A percentile compares a stretch with the other conserved stretches of the same genome.
Conservation (phyloP, 2,329 filamentous ascomycete genomes). For the Aspergillus melleus region DNA sequence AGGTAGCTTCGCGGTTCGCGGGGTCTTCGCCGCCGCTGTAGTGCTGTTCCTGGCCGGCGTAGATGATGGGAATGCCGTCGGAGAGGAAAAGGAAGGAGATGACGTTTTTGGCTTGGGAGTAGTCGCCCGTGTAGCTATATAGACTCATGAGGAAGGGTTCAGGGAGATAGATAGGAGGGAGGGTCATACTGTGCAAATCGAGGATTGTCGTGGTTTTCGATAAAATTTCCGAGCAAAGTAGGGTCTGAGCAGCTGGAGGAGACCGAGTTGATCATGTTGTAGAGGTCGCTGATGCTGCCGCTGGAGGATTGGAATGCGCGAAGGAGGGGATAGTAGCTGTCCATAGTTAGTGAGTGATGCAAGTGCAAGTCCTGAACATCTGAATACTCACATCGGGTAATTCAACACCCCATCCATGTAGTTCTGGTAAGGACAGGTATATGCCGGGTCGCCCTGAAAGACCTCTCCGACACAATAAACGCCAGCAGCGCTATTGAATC, state of each 20-base stretch:
- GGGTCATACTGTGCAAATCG: slow-evolving; percentile 49
- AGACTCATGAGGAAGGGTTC: neutral
- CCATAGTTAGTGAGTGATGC: neutral
- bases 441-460: slow-evolving; percentile 40
- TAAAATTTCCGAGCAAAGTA: slow-evolving; percentile 54
- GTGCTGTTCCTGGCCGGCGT: slow-evolving; percentile 68
- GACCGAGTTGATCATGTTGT: slow-evolving; percentile 36
- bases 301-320: slow-evolving; percentile 34
- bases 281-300: slow-evolving; percentile 37
- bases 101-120: slow-evolving; percentile 58
- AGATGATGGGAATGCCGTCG: slow-evolving; percentile 65
- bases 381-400: slow-evolving; percentile 38
- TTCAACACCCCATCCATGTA: slow-evolving; percentile 50
- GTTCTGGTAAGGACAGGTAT: slow-evolving; percentile 48
- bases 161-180: too few species aligned
- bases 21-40: slow-evolving; percentile 55
- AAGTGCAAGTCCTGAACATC: neutral
- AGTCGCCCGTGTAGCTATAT: slow-evolving; percentile 32
- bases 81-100: slow-evolving; percentile 60
- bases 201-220: slow-evolving; percentile 63
- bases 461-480: slow-evolving; percentile 55
- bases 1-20: slow-evolving; percentile 57
- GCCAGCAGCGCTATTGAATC: slow-evolving; percentile 42
- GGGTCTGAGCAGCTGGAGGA: slow-evolving; percentile 44
- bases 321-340: slow-evolving; percentile 33